These are phyloP conservation scores for Westerdykella sp. DNA, from an alignment of 2,329 filamentous ascomycete genomes.

Conservation along the genomic window DNA sequence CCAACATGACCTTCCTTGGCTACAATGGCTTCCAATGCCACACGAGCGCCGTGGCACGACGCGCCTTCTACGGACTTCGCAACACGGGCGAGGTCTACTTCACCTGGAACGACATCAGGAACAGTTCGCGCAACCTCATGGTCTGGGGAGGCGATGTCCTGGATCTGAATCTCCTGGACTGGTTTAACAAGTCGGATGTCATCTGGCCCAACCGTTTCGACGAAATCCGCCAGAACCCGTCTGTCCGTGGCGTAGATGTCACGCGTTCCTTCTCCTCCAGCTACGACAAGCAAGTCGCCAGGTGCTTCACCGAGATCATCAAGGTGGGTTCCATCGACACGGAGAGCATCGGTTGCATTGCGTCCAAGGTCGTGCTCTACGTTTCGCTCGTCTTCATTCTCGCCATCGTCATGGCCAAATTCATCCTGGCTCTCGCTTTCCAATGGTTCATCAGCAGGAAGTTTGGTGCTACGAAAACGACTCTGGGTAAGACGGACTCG, in stretches of 20 bases:
- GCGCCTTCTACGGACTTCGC: conserved; percentile 66
- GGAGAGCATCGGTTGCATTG: conserved; percentile 93
- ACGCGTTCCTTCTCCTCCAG: conserved; percentile 79
- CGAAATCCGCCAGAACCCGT: conserved; percentile 64
- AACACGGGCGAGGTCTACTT: conserved; percentile 86
- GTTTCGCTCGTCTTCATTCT: conserved; percentile 88
- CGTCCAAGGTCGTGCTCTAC: conserved; percentile 93
- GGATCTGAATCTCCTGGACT: conserved; percentile 79
- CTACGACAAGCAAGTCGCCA: conserved; percentile 71
- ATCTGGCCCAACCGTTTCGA: conserved; percentile 70
- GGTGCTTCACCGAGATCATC: conserved; percentile 88
- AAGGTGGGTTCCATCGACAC: conserved; percentile 95
- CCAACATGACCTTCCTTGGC: conserved; percentile 66
- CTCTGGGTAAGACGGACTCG: conserved; percentile 64
- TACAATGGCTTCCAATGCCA: conserved; percentile 89
- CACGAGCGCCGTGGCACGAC: conserved; percentile 62
- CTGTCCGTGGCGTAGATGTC: conserved; percentile 76
- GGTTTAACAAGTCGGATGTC: conserved; percentile 83
- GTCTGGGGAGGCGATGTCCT: conserved; percentile 93
- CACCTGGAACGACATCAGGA: conserved; percentile 90
- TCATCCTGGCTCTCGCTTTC: conserved; percentile 82
- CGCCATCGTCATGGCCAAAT: conserved; percentile 78
- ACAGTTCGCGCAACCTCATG: conserved; percentile 79
- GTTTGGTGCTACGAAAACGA: conserved; percentile 80
- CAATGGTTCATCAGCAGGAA: conserved; percentile 91